These are phyloP conservation scores for Trichothecium roseum DNA, from an alignment of 2,329 filamentous ascomycete species.

Conservation along the genomic window DNA sequence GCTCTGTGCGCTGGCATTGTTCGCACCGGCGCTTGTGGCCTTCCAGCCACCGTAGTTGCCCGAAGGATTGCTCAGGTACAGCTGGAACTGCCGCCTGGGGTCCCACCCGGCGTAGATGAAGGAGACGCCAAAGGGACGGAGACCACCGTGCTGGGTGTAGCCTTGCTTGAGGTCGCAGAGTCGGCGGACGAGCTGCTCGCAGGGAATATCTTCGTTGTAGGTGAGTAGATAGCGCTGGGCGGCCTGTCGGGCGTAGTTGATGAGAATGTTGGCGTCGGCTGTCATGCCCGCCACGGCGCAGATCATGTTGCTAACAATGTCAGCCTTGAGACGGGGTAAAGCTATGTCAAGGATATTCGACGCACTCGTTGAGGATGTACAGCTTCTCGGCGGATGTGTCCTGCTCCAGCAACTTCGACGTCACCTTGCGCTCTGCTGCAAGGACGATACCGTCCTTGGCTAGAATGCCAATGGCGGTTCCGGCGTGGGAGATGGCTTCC, in stretches of 20 bases:
- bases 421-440: slow-evolving; percentile 96
- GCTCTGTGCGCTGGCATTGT: slow-evolving; percentile 95
- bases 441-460: slow-evolving; percentile 98
- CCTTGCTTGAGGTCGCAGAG: slow-evolving; percentile 98
- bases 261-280: slow-evolving; percentile 98
- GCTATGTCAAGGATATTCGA: slow-evolving; percentile 1
- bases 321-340: not conserved
- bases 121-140: slow-evolving; percentile 94
- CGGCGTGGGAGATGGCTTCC: slow-evolving; percentile 96
- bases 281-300: slow-evolving; percentile 99
- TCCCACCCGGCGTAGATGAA: slow-evolving; percentile 99
- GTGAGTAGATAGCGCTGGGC: slow-evolving; percentile 96
- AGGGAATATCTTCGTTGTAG: slow-evolving; percentile 99
- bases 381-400: slow-evolving; percentile 99
- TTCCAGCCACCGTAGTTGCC: slow-evolving; percentile 99
- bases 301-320: slow-evolving; percentile 82
- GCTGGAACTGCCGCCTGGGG: slow-evolving; percentile 89
- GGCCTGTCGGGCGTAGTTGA: slow-evolving; percentile 97
- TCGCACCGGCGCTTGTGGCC: slow-evolving; percentile 92
- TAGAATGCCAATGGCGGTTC: slow-evolving; percentile 91
- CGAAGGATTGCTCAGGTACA: slow-evolving; percentile 97
- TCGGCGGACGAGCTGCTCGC: slow-evolving; percentile 93
- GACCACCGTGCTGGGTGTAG: slow-evolving; percentile 97
- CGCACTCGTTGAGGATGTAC: slow-evolving; percentile 96
- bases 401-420: slow-evolving; percentile 97